A percentile compares a stretch with the other conserved stretches of the same genome.
These are phyloP conservation scores for Nicotiana obtusifolia DNA, from an alignment of 257 asterid species.

Conservation along the genomic window DNA sequence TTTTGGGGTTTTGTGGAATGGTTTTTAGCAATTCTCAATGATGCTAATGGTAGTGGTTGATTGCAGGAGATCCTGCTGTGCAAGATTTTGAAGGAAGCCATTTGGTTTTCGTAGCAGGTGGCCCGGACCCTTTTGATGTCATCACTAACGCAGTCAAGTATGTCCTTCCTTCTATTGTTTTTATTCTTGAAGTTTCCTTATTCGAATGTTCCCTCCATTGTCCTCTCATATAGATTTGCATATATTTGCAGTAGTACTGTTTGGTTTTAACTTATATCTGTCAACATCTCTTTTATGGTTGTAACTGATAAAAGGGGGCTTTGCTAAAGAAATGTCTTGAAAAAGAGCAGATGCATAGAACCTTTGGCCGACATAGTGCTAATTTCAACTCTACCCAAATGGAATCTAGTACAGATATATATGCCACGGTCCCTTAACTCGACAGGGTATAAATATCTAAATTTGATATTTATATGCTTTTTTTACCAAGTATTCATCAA, in stretches of 20 bases:
- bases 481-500: neutral
- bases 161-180: neutral
- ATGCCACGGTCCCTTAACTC: neutral
- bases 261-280: neutral
- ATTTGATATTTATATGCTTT: neutral
- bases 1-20: neutral
- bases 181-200: neutral
- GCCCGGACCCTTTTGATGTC: constrained; percentile 89
- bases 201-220: neutral
- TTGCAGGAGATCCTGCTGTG: constrained; percentile 83
- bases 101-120: constrained; percentile 80
- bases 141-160: constrained; percentile 87
- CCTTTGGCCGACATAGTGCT: neutral
- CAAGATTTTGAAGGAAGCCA: constrained; percentile 83
- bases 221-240: neutral
- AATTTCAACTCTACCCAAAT: neutral
- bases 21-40: neutral
- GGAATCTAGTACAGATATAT: neutral
- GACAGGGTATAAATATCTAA: neutral
- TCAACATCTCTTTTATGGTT: neutral
- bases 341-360: neutral
- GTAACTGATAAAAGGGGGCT: neutral
- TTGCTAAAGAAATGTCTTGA: neutral
- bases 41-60: constrained; percentile 5
- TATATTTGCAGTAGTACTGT: neutral